A percentile compares a stretch with the other conserved stretches of the same genome.
phyloP scores from a whole-genome alignment of 129 eudicot species.

The Flaveria trinervia region DNA sequence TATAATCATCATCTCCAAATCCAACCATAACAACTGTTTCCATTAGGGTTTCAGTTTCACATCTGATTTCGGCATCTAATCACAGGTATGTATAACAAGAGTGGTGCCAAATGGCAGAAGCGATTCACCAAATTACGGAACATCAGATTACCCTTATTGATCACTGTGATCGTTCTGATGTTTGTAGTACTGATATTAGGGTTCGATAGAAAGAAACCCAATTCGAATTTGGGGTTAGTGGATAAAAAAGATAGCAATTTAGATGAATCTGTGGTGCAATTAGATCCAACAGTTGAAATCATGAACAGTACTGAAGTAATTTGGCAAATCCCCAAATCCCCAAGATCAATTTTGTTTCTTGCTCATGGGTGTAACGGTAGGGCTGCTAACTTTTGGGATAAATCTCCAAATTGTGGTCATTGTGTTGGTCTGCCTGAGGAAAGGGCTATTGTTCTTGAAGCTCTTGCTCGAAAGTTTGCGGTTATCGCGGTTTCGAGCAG shows the following conservation, averaged over 20 bases:
- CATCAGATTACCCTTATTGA: slow-evolving; percentile 36
- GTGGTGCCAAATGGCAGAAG: slow-evolving; percentile 30
- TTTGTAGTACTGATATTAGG: slow-evolving; percentile 38
- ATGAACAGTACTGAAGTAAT: slow-evolving; percentile 57
- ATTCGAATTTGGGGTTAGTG: slow-evolving; percentile 25
- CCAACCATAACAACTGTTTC: too few relatives aligned
- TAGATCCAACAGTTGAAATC: slow-evolving; percentile 55
- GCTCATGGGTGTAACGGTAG: slow-evolving; percentile 88
- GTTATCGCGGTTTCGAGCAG: slow-evolving; percentile 68
- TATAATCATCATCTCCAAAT: too few relatives aligned
- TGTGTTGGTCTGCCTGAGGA: slow-evolving; percentile 96
- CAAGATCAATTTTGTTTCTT: slow-evolving; percentile 72
- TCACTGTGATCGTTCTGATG: slow-evolving; percentile 36
- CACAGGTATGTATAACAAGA: slow-evolving; percentile 28
- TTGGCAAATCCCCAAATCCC: slow-evolving; percentile 78
- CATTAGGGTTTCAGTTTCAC: not conserved
- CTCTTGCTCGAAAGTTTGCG: slow-evolving; percentile 73
- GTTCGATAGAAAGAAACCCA: slow-evolving; percentile 36
- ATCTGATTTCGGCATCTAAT: not conserved
- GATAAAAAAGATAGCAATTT: slow-evolving; percentile 36
- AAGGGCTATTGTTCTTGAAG: slow-evolving; percentile 66
- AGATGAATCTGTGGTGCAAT: slow-evolving; percentile 31
- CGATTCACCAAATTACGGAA: slow-evolving; percentile 24
- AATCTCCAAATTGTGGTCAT: slow-evolving; percentile 49
- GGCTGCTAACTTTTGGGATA: slow-evolving; percentile 87